Percentiles rank a stretch among this genome's conserved stretches.
Conservation (phyloP, 2,329 filamentous ascomycete species). For the Xylariaceae sp. region DNA sequence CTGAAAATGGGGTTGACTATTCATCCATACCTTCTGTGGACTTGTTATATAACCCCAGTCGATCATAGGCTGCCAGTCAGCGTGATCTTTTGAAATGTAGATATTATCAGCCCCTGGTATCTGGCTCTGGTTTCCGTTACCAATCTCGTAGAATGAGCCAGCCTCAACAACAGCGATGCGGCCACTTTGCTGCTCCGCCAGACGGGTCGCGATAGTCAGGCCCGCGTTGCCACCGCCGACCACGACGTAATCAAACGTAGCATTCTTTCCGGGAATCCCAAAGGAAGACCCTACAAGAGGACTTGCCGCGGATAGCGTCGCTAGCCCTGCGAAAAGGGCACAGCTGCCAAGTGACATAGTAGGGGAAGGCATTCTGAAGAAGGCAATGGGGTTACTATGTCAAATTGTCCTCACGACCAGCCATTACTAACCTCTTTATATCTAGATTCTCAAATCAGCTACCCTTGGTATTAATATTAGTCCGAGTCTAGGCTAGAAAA, state of each 20-base stretch:
- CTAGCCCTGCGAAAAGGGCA: no score
- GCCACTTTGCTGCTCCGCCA: background rate
- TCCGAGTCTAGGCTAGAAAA: no score
- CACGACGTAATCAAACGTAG: constrained; percentile 11
- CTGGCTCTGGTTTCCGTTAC: background rate
- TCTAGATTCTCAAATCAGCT: no score
- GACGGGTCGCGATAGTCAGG: background rate
- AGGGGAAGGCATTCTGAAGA: no score
- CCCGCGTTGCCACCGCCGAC: constrained; percentile 13
- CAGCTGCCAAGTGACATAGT: no score
- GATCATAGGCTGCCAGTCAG: background rate
- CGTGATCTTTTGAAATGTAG: background rate
- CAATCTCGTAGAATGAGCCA: constrained; percentile 10
- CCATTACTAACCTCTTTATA: no score
- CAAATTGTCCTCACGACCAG: no score
- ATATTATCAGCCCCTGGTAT: background rate
- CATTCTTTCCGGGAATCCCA: constrained; percentile 1
- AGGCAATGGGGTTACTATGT: no score
- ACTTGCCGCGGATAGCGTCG: background rate
- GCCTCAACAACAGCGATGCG: constrained; percentile 12
- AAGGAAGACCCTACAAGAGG: background rate
- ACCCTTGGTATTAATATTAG: no score
- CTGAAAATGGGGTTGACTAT: no score
- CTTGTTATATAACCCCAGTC: constrained; percentile 11
- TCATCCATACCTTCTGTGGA: background rate